Evolutionary conservation across 805 yeast genomes (phyloP), one percentile per base, ranked within the genome.

Genomic region (Kazachstania viticola): DNA sequence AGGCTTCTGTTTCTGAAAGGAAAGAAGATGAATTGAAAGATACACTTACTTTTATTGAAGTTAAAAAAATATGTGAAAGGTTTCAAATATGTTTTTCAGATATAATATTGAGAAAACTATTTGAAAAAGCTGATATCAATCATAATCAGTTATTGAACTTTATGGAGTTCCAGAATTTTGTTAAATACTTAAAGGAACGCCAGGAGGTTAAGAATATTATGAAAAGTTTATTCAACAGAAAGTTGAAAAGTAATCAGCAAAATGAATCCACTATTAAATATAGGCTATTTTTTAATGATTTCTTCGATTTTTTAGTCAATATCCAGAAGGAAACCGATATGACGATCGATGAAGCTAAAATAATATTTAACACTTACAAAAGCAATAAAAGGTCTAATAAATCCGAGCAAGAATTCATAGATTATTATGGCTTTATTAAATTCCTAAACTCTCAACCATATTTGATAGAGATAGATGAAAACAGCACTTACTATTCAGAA

Each of bases 111-210:
- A 37, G 33, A 21, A 44, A 51, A 0, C 54, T 74, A 3, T 88
- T 84, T 45, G 49, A 61, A 14, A 54, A 55, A 16, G 77, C 75
- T 2, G 84, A 75, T 43, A 46, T 45, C 0, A 69, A 64, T 28
- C 40, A 51, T 6, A 65, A 67, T 13, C 71, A 72, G 1, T 65
- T 65, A 17, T 57, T 88, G 15, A 68, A 71, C 39, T 85, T 84
- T 45, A 65, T 64, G 2, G 84, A 82, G 41, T 88, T 88, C 54
- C 79, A 81, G 48, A 49, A 53, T 14, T 84, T 87, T 55, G 93
- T 88, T 3, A 65, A 71, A 27, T 54, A 71, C 3, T 56, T 88
- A 28, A 79, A 83, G 43, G 56, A 57, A 25, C 64, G 96, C 34
- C 58, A 63, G 5, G 97, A 87, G 37, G 56, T 87, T 2, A 42